A percentile compares a stretch with the other conserved stretches of the same genome.
phyloP scores from a whole-genome alignment of 805 yeast species.

The Ogataea nakhonphanomensis region DNA sequence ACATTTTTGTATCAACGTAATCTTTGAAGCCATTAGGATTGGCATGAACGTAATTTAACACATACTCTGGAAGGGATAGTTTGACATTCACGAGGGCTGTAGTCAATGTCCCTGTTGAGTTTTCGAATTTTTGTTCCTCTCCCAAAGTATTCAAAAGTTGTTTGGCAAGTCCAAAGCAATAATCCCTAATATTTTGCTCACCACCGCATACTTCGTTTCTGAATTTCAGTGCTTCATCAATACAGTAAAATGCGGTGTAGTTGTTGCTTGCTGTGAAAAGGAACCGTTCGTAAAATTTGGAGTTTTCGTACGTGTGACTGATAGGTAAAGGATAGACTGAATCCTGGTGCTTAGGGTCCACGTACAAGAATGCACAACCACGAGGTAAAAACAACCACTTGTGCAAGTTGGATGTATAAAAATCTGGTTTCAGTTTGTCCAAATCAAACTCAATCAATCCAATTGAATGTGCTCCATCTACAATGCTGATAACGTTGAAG shows the following conservation, averaged over 20 bases:
- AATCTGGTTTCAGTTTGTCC: constrained; percentile 50
- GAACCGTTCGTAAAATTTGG: constrained; percentile 45
- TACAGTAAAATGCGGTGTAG: constrained; percentile 40
- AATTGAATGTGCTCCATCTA: constrained; percentile 73
- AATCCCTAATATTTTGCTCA: constrained; percentile 45
- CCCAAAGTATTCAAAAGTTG: constrained; percentile 40
- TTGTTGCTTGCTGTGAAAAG: constrained; percentile 47
- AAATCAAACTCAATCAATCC: constrained; percentile 51
- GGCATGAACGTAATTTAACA: not conserved
- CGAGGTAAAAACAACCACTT: constrained; percentile 65
- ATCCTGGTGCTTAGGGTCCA: constrained; percentile 46
- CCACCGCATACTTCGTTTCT: constrained; percentile 58
- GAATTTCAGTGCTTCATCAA: constrained; percentile 52
- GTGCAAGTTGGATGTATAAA: constrained; percentile 59
- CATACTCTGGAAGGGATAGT: constrained; percentile 22
- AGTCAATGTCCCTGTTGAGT: constrained; percentile 33
- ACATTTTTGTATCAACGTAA: constrained; percentile 5
- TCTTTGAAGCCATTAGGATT: not conserved
- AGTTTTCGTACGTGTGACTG: constrained; percentile 43
- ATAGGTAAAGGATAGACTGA: constrained; percentile 56
- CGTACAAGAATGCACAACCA: constrained; percentile 58
- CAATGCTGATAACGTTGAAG: constrained; percentile 47
- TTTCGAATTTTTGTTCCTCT: constrained; percentile 38
- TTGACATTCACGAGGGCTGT: constrained; percentile 44
- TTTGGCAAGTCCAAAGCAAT: constrained; percentile 44